A percentile compares a stretch with the other conserved stretches of the same genome.
phyloP scores from a whole-genome alignment of 257 asterid species.

The Nicotiana knightiana region DNA sequence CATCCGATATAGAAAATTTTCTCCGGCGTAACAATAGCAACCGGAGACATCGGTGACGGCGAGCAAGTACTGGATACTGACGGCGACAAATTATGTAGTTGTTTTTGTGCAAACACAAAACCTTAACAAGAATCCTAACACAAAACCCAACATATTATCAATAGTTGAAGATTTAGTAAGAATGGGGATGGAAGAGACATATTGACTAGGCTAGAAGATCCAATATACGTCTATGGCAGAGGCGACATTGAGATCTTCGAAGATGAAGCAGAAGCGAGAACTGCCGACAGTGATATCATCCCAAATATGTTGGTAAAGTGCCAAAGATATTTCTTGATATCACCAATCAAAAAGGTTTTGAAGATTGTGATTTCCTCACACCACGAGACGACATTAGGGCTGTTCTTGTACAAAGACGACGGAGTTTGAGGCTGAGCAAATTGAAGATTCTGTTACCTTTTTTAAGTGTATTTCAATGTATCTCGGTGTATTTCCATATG shows the following conservation, averaged over 20 bases:
- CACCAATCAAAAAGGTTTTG: too few relatives aligned
- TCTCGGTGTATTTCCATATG: too few relatives aligned
- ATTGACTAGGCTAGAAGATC: too few relatives aligned
- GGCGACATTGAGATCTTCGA: constrained; percentile 14
- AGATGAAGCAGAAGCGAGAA: constrained; percentile 30
- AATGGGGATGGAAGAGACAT: constrained; percentile 21
- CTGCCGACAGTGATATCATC: neutral
- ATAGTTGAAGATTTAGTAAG: constrained; percentile 12
- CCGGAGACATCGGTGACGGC: constrained; percentile 20
- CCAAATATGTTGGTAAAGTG: too few relatives aligned
- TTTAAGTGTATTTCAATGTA: too few relatives aligned
- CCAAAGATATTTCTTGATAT: too few relatives aligned
- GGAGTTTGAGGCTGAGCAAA: too few relatives aligned
- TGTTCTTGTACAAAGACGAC: too few relatives aligned
- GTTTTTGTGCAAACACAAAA: neutral
- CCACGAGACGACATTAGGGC: too few relatives aligned
- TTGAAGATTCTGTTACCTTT: too few relatives aligned
- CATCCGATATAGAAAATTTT: constrained; percentile 17
- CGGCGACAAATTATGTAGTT: too few relatives aligned
- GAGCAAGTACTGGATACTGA: constrained; percentile 24
- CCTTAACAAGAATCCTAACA: neutral
- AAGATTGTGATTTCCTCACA: too few relatives aligned
- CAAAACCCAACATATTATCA: neutral
- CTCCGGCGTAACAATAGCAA: constrained; percentile 19
- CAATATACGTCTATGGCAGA: constrained; percentile 9